phyloP scores from a whole-genome alignment of 140 eudicot genomes.

The Bidens hawaiensis region DNA sequence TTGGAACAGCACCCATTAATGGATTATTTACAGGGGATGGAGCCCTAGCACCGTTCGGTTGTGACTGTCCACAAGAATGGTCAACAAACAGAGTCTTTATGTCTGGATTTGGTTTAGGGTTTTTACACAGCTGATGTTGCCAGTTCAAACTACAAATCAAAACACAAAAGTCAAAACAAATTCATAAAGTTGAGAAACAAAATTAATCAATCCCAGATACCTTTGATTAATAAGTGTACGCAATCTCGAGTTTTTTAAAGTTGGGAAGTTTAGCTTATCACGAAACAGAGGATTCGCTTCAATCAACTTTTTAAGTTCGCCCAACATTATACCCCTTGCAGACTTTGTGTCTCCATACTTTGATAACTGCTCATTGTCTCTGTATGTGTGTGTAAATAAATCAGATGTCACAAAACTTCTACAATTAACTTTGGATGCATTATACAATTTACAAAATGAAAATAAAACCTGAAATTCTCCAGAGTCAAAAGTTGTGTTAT shows the following conservation, averaged over 20 bases:
- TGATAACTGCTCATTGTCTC: conserved; percentile 82
- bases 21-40: conserved; percentile 34
- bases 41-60: conserved; percentile 34
- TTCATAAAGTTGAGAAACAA: conserved; percentile 1
- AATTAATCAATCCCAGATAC: conserved; percentile 22
- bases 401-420: conserved; percentile 8
- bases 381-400: conserved; percentile 8
- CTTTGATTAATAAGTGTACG: conserved; percentile 82
- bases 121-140: conserved; percentile 87
- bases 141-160: conserved; percentile 60
- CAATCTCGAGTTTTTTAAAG: conserved; percentile 61
- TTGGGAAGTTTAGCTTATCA: conserved; percentile 73
- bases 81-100: conserved; percentile 78
- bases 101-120: conserved; percentile 70
- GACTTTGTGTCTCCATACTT: conserved; percentile 79
- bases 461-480: conserved; percentile 54
- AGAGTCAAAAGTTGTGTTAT: conserved; percentile 51
- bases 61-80: conserved; percentile 71
- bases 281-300: conserved; percentile 87
- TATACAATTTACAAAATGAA: background rate
- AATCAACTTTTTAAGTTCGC: conserved; percentile 67
- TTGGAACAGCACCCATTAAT: conserved; percentile 32
- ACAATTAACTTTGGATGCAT: background rate
- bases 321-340: conserved; percentile 72
- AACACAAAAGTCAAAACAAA: background rate